Evolutionary conservation across 2,329 filamentous ascomycete species (phyloP).

Genomic region (Hypoxylon sp.): DNA sequence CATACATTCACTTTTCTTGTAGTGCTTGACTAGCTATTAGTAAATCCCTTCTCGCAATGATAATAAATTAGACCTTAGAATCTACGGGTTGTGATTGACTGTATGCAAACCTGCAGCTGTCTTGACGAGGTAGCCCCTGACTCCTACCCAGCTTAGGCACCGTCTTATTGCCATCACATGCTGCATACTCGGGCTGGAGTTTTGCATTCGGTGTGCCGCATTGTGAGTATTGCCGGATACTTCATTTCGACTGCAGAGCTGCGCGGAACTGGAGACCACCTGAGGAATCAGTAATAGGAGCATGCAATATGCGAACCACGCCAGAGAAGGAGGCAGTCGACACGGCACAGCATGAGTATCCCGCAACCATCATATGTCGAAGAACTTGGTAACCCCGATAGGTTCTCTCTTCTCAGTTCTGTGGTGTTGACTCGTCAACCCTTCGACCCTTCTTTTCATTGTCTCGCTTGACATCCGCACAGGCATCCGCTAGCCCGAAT

Average conservation of each 20-base stretch:
- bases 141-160: slow-evolving; percentile 46
- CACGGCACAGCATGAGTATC: neutral
- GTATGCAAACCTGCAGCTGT: neutral
- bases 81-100: neutral
- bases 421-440: slow-evolving; percentile 1
- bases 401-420: neutral
- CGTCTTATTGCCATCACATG: slow-evolving; percentile 60
- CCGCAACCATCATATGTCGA: neutral
- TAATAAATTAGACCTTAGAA: neutral
- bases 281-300: neutral
- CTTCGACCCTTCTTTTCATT: neutral
- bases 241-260: neutral
- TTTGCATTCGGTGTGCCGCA: slow-evolving; percentile 66
- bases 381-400: slow-evolving; percentile 1
- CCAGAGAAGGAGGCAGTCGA: slow-evolving; percentile 57
- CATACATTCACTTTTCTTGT: neutral
- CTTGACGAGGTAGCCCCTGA: neutral
- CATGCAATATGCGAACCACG: slow-evolving; percentile 46
- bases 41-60: neutral
- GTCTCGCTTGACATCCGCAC: slow-evolving; percentile 5
- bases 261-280: neutral
- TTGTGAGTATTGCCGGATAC: slow-evolving; percentile 52
- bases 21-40: neutral
- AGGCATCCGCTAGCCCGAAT: slow-evolving; percentile 15
- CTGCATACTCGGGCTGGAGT: slow-evolving; percentile 51